Evolutionary conservation across 495 filamentous ascomycete genomes (phyloP), one percentile per base, ranked within the genome.

Genomic region (Aspergillus nidulans): DNA sequence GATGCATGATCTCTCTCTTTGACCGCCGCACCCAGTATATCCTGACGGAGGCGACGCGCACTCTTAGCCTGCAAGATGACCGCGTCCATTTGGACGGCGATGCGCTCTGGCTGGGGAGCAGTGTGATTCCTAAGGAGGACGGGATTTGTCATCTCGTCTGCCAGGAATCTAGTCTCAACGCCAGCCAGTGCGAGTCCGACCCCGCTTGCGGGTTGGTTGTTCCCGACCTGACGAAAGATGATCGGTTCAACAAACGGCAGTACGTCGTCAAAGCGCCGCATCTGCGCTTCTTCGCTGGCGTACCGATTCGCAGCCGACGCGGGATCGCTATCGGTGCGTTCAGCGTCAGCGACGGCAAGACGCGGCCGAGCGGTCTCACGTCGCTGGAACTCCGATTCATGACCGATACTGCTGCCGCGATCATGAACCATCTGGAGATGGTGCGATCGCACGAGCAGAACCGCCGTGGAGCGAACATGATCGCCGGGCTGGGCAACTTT

Each of bases 301-400:
- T 80, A 0, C 82, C 84, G 0, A 77, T 86, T 15, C 63, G 78
- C 18, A 82, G 77, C 2, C 77, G 67, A 9, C 67, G 68, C 18
- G 83, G 82, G 6, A 75, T 82, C 39, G 74, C 73, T 5, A 86
- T 86, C 52, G 83, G 83, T n/a, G 77, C 77, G 1, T 75, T 81
- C 50, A 79, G 75, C 42, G 70, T 85, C 15, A 62, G 80, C 2
- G 81, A 85, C 60, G 69, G 73, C 21, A 54, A 65, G 21, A 74
- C 77, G 7, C 47, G 52, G 4, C 34, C 55, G 15, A 21, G 1
- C 10, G 58, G 72, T n/a, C 26, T 63, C 6, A 39, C 44, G 16
- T 25, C 41, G 0, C 21, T 32, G n/a, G 57, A 61, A 26, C n/a
- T 61, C 9, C 41, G 39, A 10, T 66, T 68, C 49, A 25, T 70